Evolutionary conservation across 192 early-diverging fungal species (phyloP).

Genomic region (Spinellus fusiger): DNA sequence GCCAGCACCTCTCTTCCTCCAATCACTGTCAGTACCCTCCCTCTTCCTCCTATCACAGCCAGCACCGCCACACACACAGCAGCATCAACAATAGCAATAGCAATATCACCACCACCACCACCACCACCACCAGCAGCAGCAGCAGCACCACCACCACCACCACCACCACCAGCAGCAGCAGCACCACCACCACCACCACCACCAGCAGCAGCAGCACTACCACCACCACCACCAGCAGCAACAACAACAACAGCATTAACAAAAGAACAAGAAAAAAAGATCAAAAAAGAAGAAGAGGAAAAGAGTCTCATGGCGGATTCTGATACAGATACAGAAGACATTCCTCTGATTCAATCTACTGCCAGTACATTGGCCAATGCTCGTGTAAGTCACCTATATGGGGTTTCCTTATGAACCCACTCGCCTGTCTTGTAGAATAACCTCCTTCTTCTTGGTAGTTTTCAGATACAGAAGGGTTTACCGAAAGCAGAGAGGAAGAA

Average conservation of each 20-base stretch:
- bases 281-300: not conserved
- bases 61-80: not conserved
- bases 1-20: too few relatives aligned
- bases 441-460: not conserved
- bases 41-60: too few relatives aligned
- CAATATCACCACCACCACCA: not conserved
- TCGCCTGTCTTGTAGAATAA: not conserved
- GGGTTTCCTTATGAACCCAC: not conserved
- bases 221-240: not conserved
- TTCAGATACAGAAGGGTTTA: not conserved
- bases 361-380: not conserved
- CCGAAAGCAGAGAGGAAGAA: not conserved
- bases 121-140: not conserved
- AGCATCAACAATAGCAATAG: not conserved
- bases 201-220: not conserved
- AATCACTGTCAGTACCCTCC: too few relatives aligned
- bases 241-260: constrained; percentile 4
- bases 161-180: not conserved
- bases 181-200: not conserved
- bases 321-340: constrained; percentile 22
- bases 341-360: constrained; percentile 7
- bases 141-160: not conserved
- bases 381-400: not conserved
- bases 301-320: constrained; percentile 16
- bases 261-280: not conserved